These are phyloP conservation scores for Geotrichum klebahnii DNA, from an alignment of 1,139 yeast species.

Conservation along the genomic window DNA sequence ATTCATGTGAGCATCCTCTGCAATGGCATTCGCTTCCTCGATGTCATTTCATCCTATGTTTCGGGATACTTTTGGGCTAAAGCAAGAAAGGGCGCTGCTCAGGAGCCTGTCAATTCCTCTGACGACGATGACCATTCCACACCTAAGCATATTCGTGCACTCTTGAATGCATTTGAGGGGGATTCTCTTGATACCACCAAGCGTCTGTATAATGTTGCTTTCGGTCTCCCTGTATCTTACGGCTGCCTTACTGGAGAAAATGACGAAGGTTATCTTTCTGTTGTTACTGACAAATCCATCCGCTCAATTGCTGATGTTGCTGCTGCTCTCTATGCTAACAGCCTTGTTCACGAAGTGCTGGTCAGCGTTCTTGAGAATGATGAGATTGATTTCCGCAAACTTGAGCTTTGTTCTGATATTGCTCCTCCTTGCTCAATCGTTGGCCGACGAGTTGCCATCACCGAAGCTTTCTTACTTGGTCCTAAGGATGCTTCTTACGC, in stretches of 20 bases:
- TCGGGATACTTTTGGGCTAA: constrained; percentile 28
- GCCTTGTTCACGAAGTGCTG: constrained; percentile 31
- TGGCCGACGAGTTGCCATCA: constrained; percentile 34
- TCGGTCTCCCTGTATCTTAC: constrained; percentile 23
- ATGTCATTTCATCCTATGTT: constrained; percentile 13
- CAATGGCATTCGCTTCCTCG: constrained; percentile 15
- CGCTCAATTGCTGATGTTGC: constrained; percentile 34
- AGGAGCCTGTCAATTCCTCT: neutral
- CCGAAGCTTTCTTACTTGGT: constrained; percentile 35
- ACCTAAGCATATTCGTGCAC: constrained; percentile 26
- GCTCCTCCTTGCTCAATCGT: constrained; percentile 35
- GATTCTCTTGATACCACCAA: constrained; percentile 28
- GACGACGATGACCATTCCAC: constrained; percentile 21
- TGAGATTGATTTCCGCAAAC: constrained; percentile 24
- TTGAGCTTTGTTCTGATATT: constrained; percentile 30
- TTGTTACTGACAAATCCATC: constrained; percentile 31
- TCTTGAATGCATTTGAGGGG: constrained; percentile 23
- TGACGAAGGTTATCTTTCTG: constrained; percentile 32
- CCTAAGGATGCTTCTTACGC: constrained; percentile 29
- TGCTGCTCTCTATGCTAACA: constrained; percentile 36
- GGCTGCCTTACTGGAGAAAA: constrained; percentile 24
- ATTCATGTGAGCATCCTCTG: constrained; percentile 33
- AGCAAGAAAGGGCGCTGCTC: constrained; percentile 25
- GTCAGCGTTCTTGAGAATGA: constrained; percentile 27
- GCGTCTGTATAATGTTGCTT: constrained; percentile 31